These are phyloP conservation scores for Phytophthora vignae DNA, from an alignment of 352 stramenopile species.

Conservation along the genomic window DNA sequence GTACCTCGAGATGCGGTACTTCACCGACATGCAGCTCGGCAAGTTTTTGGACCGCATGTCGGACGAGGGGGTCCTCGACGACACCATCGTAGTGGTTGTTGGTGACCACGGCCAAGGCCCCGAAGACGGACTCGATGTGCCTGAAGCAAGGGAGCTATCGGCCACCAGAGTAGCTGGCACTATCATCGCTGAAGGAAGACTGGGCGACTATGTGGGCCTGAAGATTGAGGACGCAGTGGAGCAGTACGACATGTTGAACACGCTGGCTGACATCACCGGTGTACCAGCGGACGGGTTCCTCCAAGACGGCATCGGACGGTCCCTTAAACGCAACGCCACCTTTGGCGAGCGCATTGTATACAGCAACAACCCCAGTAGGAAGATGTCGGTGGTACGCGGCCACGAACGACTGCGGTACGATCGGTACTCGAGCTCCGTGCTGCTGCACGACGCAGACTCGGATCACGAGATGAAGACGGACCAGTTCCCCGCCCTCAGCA, in stretches of 20 bases:
- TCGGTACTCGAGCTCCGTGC: conserved; percentile 38
- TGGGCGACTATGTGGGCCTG: conserved; percentile 33
- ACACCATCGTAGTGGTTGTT: conserved; percentile 65
- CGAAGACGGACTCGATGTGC: conserved; percentile 38
- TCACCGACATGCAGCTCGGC: conserved; percentile 53
- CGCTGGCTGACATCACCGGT: conserved; percentile 49
- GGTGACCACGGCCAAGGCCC: conserved; percentile 60
- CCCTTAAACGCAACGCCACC: conserved; percentile 47
- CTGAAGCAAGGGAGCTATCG: conserved; percentile 44
- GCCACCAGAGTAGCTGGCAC: conserved; percentile 40
- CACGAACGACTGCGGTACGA: conserved; percentile 58
- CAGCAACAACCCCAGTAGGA: conserved; percentile 64
- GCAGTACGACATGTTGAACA: conserved; percentile 56
- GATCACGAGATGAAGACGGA: conserved; percentile 54
- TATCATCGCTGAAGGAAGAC: conserved; percentile 45
- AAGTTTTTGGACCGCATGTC: conserved; percentile 65
- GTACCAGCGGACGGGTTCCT: conserved; percentile 43
- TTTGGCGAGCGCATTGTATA: conserved; percentile 51
- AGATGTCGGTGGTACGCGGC: conserved; percentile 50
- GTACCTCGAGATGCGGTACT: conserved; percentile 63
- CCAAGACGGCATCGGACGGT: conserved; percentile 46
- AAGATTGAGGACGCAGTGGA: conserved; percentile 42
- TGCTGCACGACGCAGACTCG: conserved; percentile 45
- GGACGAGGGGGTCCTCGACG: conserved; percentile 47
- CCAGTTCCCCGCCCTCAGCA: conserved; percentile 34